Evolutionary conservation across 306 rosid species (phyloP).

Genomic region (Hylodesmum podocarpum): DNA sequence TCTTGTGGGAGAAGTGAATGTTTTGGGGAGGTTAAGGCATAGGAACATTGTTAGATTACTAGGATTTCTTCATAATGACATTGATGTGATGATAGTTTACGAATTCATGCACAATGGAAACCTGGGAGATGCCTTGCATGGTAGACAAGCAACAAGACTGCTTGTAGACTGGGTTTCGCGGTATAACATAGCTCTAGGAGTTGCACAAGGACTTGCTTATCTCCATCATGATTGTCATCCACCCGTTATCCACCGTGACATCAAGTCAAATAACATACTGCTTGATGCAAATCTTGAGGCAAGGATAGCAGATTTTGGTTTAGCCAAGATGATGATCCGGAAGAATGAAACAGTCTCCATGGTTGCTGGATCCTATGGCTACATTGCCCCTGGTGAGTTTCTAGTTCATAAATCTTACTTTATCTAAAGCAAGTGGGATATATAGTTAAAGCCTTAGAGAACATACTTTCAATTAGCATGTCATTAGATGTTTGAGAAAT

Average conservation of each 20-base stretch:
- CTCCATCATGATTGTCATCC: conserved; percentile 97
- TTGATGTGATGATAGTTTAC: conserved; percentile 80
- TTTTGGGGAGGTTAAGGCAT: conserved; percentile 86
- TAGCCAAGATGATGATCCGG: conserved; percentile 85
- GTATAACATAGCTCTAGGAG: conserved; percentile 88
- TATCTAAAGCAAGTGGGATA: background rate
- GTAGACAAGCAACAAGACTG: conserved; percentile 56
- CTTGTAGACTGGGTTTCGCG: conserved; percentile 94
- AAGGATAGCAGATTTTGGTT: conserved; percentile 89
- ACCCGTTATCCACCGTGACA: conserved; percentile 83
- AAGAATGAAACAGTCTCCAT: conserved; percentile 92
- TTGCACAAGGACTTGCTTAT: conserved; percentile 92
- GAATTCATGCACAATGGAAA: conserved; percentile 88
- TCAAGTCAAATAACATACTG: conserved; percentile 85
- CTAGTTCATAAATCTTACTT: conserved; percentile 3
- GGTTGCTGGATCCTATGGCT: conserved; percentile 97
- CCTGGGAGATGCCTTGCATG: conserved; percentile 92
- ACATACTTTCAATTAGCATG: background rate
- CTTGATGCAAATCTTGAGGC: conserved; percentile 92
- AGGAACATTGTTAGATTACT: conserved; percentile 83
- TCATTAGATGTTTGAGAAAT: background rate
- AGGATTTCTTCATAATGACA: conserved; percentile 76
- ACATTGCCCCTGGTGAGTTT: conserved; percentile 93
- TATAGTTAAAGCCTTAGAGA: background rate
- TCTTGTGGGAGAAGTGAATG: conserved; percentile 88